These are phyloP conservation scores for Thelephora terrestris DNA, from an alignment of 1,284 basidiomycete genomes.

Conservation along the genomic window DNA sequence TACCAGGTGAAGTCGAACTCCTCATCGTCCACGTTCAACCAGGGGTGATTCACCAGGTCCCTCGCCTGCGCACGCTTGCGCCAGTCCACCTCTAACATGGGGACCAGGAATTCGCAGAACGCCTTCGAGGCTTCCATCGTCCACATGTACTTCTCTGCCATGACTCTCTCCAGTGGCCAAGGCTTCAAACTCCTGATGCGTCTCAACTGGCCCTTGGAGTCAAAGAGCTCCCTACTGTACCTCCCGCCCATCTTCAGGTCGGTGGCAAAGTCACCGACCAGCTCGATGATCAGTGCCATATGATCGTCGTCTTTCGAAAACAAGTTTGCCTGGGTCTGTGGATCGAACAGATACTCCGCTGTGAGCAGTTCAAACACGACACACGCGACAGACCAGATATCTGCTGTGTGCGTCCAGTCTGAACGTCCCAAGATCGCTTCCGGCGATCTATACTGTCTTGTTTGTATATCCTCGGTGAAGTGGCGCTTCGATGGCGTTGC, in stretches of 20 bases:
- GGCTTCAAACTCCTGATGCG: slow-evolving; percentile 75
- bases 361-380: slow-evolving; percentile 82
- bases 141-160: slow-evolving; percentile 79
- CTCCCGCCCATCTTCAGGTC: slow-evolving; percentile 76
- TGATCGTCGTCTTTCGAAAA: slow-evolving; percentile 94
- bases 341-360: slow-evolving; percentile 84
- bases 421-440: slow-evolving; percentile 83
- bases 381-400: slow-evolving; percentile 86
- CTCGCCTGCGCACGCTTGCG: slow-evolving; percentile 59
- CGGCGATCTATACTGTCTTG: slow-evolving; percentile 84
- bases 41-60: slow-evolving; percentile 64
- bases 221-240: slow-evolving; percentile 79
- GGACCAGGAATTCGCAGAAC: slow-evolving; percentile 66
- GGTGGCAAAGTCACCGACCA: slow-evolving; percentile 64
- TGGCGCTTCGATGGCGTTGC: slow-evolving; percentile 77
- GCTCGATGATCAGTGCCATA: slow-evolving; percentile 88
- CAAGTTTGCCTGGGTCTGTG: slow-evolving; percentile 70
- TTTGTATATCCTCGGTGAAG: slow-evolving; percentile 91
- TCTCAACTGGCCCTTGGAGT: slow-evolving; percentile 56
- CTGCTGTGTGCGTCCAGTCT: slow-evolving; percentile 80
- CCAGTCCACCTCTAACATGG: slow-evolving; percentile 72
- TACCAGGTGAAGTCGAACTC: slow-evolving; percentile 1
- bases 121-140: slow-evolving; percentile 43
- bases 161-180: slow-evolving; percentile 76
- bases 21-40: slow-evolving; percentile 45